A percentile compares a stretch with the other conserved stretches of the same genome.
Conservation (phyloP, 2,329 filamentous ascomycete genomes). For the Hyphodiscus sp. region DNA sequence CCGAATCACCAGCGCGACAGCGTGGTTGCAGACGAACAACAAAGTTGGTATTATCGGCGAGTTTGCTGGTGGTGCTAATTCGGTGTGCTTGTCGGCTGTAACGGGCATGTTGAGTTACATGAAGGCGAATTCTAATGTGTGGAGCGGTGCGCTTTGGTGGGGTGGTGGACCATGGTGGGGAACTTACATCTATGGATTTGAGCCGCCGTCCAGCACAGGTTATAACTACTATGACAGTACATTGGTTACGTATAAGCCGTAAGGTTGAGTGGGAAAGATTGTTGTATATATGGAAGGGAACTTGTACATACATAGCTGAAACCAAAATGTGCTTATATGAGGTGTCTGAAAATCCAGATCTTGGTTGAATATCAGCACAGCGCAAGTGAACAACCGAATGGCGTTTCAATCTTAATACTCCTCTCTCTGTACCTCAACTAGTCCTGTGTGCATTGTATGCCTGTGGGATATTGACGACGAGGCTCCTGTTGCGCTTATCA, state of each 20-base stretch:
- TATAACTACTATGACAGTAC: background rate
- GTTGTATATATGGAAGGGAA: background rate
- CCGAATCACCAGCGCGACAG: slow-evolving; percentile 43
- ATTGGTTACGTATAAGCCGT: background rate
- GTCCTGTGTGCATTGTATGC: too few relatives aligned
- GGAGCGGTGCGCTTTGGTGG: slow-evolving; percentile 47
- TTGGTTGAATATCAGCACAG: too few relatives aligned
- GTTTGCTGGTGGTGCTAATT: slow-evolving; percentile 46
- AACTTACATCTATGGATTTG: slow-evolving; percentile 41
- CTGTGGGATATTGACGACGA: too few relatives aligned
- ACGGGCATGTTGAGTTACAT: slow-evolving; percentile 43
- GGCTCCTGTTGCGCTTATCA: too few relatives aligned
- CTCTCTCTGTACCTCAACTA: too few relatives aligned
- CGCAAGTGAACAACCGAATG: too few relatives aligned
- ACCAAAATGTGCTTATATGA: too few relatives aligned
- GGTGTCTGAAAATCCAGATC: too few relatives aligned
- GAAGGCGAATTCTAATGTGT: slow-evolving; percentile 43
- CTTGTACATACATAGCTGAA: too few relatives aligned
- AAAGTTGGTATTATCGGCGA: slow-evolving; percentile 49
- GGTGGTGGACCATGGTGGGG: slow-evolving; percentile 47
- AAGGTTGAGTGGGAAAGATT: background rate
- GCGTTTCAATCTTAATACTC: too few relatives aligned
- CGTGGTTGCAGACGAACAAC: slow-evolving; percentile 46
- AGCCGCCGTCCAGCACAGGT: slow-evolving; percentile 33
- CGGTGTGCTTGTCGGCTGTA: slow-evolving; percentile 41